Evolutionary conservation across 306 rosid genomes (phyloP).

Genomic region (Argentina anserina): DNA sequence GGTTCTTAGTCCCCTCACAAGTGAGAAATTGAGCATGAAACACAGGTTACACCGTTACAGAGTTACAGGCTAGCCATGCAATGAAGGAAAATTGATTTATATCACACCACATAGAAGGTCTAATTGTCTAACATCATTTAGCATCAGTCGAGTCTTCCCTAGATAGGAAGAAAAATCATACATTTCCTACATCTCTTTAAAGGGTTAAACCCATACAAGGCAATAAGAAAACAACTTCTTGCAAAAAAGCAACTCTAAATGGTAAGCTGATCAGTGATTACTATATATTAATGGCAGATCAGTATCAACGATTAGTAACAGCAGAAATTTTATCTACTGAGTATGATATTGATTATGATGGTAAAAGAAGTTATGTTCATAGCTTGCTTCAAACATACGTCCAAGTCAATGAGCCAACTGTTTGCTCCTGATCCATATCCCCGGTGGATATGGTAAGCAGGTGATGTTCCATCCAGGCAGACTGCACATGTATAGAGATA

Average conservation of each 20-base stretch:
- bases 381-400: slow-evolving; percentile 44
- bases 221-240: too few species aligned
- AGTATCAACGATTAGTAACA: background rate
- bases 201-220: background rate
- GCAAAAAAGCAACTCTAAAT: background rate
- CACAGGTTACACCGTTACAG: too few species aligned
- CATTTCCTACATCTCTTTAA: background rate
- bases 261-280: background rate
- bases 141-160: background rate
- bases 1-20: background rate
- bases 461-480: slow-evolving; percentile 91
- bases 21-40: background rate
- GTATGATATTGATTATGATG: background rate
- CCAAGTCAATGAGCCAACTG: slow-evolving; percentile 88
- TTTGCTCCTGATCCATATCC: slow-evolving; percentile 87
- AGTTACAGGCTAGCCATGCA: background rate
- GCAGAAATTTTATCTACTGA: background rate
- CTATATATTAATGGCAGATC: background rate
- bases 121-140: too few species aligned
- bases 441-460: slow-evolving; percentile 72
- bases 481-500: slow-evolving; percentile 38
- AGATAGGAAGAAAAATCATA: background rate
- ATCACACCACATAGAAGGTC: too few species aligned
- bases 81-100: background rate
- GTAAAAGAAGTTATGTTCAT: background rate